Evolutionary conservation across 108 stramenopile genomes (phyloP).

Genomic region (Cyclotella sp.): DNA sequence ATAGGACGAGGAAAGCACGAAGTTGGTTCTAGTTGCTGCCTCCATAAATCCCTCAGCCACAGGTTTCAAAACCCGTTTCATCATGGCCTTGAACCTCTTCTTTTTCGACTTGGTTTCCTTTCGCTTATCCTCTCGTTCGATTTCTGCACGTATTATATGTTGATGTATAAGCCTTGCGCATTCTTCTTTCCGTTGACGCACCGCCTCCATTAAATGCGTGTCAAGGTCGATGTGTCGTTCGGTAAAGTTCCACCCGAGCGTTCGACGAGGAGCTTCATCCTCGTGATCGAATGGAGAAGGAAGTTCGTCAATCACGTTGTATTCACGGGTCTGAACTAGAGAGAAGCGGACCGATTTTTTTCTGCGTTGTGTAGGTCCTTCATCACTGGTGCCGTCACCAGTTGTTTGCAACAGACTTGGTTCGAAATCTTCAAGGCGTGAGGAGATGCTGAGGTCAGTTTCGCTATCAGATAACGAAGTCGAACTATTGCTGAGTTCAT

Average conservation of each 20-base stretch:
- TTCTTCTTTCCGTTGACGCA: constrained; percentile 6
- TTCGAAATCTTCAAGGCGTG: not conserved
- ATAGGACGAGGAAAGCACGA: not conserved
- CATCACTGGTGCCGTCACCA: not conserved
- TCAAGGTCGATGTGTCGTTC: constrained; percentile 20
- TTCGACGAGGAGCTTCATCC: constrained; percentile 16
- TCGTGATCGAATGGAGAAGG: constrained; percentile 5
- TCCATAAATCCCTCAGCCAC: constrained; percentile 13
- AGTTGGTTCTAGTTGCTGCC: constrained; percentile 13
- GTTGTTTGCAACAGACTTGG: not conserved
- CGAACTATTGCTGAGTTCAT: constrained; percentile 1
- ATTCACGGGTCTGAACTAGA: constrained; percentile 13
- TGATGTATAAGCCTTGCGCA: constrained; percentile 8
- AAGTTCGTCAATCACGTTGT: constrained; percentile 20
- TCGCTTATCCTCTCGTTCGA: constrained; percentile 7
- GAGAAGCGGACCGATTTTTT: constrained; percentile 23
- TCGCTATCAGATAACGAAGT: not conserved
- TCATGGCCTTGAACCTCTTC: constrained; percentile 23
- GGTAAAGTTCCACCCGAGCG: constrained; percentile 22
- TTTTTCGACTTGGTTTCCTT: constrained; percentile 5
- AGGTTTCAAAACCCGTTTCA: constrained; percentile 17
- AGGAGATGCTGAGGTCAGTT: not conserved
- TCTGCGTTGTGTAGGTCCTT: not conserved
- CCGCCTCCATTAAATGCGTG: not conserved
- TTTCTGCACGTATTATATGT: constrained; percentile 5